Evolutionary conservation across 345 rosid genomes (phyloP), one percentile per base, ranked within the genome.

Genomic region (Adansonia digitata): DNA sequence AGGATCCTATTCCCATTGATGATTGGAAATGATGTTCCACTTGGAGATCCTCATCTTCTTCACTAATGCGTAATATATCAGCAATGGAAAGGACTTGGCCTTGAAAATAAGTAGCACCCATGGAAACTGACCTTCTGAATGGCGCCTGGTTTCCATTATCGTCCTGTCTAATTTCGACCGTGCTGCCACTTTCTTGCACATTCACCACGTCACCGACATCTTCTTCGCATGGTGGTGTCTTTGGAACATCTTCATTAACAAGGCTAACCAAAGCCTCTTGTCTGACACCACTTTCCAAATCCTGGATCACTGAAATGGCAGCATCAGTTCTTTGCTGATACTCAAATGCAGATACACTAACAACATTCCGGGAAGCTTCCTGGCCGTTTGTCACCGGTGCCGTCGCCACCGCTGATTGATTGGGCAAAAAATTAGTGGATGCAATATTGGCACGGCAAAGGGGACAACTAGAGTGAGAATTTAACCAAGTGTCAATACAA

Each of bases 281-380:
- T n/a, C 57, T 52, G n/a, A 52, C 57, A 52, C 57, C 57, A 52
- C 57, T 52, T 52, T 52, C 57, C 57, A 52, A n/a, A 52, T 52
- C 57, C 11, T 52, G 57, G 57, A 52, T n/a, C 57, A 52, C 57
- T 0, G 57, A 52, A 52, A 52, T n/a, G 6, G 57, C 24, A n/a
- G 57, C 24, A 18, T 52, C 57, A 18, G 18, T 52, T 4, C 57
- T 52, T 26, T n/a, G 26, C 24, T 52, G 57, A 52, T 52, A 52
- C 57, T 18, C 57, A 52, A 52, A 4, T n/a, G 24, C 57, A 3
- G 57, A 52, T n/a, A 52, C 57, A 52, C 26, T n/a, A n/a, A n/a
- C 24, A n/a, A n/a, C 26, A 46, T 46, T 46, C 18, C 52, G 52
- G 15, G 52, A 6, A 46, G 18, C 52, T 46, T 46, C 52, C n/a